These are phyloP conservation scores for Xylaria digitata DNA, from an alignment of 2,329 filamentous ascomycete genomes.

Conservation along the genomic window DNA sequence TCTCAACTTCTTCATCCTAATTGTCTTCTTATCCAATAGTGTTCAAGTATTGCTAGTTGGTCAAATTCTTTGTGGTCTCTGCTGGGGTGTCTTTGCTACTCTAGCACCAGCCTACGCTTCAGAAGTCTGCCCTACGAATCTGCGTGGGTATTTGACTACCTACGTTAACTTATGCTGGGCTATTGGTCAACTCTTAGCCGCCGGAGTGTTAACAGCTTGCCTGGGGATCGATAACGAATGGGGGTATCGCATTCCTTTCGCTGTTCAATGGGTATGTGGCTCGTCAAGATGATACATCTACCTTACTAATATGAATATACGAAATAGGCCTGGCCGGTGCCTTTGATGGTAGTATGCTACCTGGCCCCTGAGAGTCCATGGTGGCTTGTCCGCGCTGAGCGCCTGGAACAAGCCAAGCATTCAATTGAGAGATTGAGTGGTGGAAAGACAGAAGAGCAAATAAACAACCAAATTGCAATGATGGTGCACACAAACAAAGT, in stretches of 20 bases:
- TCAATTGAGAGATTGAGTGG: conserved; percentile 52
- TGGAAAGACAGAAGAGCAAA: conserved; percentile 48
- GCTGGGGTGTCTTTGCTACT: conserved; percentile 50
- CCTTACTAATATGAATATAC: background rate
- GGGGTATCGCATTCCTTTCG: conserved; percentile 58
- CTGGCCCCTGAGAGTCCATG: conserved; percentile 62
- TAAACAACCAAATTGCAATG: conserved; percentile 56
- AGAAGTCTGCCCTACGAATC: conserved; percentile 50
- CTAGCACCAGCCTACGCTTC: conserved; percentile 52
- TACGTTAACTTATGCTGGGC: conserved; percentile 62
- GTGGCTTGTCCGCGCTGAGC: conserved; percentile 57
- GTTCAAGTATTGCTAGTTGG: conserved; percentile 44
- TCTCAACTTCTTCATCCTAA: conserved; percentile 48
- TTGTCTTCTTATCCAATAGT: conserved; percentile 46
- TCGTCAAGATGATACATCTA: background rate
- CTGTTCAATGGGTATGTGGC: conserved; percentile 55
- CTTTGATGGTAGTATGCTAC: conserved; percentile 53
- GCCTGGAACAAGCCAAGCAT: conserved; percentile 51
- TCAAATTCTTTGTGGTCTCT: conserved; percentile 49
- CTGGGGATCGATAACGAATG: conserved; percentile 52
- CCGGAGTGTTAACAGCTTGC: conserved; percentile 55
- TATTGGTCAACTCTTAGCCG: conserved; percentile 56
- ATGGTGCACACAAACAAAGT: conserved; percentile 59
- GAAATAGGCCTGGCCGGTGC: conserved; percentile 53
- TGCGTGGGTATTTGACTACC: conserved; percentile 55